phyloP scores from a whole-genome alignment of 352 stramenopile genomes.

The Phytopythium delawarense region DNA sequence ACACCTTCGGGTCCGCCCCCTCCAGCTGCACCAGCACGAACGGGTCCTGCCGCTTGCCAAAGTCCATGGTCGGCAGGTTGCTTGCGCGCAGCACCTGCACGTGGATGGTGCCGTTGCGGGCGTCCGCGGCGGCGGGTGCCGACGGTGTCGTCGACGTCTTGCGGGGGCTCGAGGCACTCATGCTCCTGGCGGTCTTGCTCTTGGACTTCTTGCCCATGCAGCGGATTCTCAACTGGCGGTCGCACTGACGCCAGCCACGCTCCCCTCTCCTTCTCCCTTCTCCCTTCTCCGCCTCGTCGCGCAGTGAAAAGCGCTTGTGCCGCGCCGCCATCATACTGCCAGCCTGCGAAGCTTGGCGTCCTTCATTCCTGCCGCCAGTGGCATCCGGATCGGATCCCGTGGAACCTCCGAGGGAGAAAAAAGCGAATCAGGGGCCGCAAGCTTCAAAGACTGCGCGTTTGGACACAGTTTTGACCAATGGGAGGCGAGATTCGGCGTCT shows the following conservation, averaged over 20 bases:
- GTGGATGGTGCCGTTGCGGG: slow-evolving; percentile 67
- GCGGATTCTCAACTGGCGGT: slow-evolving; percentile 24
- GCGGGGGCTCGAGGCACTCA: slow-evolving; percentile 1
- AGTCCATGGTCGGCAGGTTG: slow-evolving; percentile 73
- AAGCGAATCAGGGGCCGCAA: neutral
- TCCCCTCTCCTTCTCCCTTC: neutral
- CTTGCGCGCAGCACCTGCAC: slow-evolving; percentile 58
- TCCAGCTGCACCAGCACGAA: slow-evolving; percentile 72
- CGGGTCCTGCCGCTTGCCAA: slow-evolving; percentile 76
- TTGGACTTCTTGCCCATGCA: slow-evolving; percentile 31
- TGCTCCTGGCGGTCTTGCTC: slow-evolving; percentile 8
- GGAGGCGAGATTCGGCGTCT: neutral
- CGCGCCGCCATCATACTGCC: neutral
- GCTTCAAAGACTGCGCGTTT: neutral
- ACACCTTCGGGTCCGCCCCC: slow-evolving; percentile 52
- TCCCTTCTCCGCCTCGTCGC: slow-evolving; percentile 1
- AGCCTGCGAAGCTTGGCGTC: neutral
- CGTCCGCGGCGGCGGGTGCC: slow-evolving; percentile 2
- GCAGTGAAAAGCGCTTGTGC: neutral
- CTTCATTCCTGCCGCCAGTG: too few relatives aligned
- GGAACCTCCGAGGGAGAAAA: neutral
- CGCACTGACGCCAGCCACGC: neutral
- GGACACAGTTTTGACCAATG: neutral
- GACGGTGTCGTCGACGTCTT: slow-evolving; percentile 2
- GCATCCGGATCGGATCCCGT: too few relatives aligned